Evolutionary conservation across 1,284 basidiomycete species (phyloP).

Genomic region (Puccinia novopanici): DNA sequence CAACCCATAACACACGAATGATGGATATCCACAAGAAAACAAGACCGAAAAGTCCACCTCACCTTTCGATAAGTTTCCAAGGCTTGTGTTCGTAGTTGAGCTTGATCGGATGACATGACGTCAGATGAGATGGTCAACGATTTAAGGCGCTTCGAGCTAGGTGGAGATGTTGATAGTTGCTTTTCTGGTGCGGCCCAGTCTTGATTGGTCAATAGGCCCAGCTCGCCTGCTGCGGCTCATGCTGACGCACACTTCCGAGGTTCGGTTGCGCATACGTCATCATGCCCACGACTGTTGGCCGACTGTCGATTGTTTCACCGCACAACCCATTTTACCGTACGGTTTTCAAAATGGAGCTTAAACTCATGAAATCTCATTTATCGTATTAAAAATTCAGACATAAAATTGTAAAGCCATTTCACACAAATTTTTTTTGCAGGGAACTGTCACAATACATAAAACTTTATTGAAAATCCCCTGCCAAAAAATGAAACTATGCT

Average conservation of each 20-base stretch:
- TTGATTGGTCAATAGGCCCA: not conserved
- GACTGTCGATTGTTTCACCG: too few relatives aligned
- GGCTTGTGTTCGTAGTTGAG: conserved; percentile 27
- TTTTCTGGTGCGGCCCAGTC: not conserved
- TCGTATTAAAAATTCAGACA: too few relatives aligned
- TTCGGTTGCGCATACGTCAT: conserved; percentile 16
- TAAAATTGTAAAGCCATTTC: too few relatives aligned
- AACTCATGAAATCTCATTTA: too few relatives aligned
- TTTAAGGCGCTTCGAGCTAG: not conserved
- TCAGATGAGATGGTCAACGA: not conserved
- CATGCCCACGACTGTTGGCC: not conserved
- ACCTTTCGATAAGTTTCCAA: conserved; percentile 48
- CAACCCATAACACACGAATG: not conserved
- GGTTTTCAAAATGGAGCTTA: too few relatives aligned
- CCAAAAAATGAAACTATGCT: too few relatives aligned
- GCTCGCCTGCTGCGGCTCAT: not conserved
- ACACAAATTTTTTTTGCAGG: too few relatives aligned
- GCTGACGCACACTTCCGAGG: conserved; percentile 4
- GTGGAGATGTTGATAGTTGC: not conserved
- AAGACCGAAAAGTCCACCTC: not conserved
- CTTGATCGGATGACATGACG: conserved; percentile 41
- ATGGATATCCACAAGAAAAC: not conserved
- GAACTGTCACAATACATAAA: too few relatives aligned
- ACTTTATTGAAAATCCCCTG: too few relatives aligned
- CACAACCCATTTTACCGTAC: too few relatives aligned